phyloP scores from a whole-genome alignment of 208 protist species.

The Leishmania tropica region DNA sequence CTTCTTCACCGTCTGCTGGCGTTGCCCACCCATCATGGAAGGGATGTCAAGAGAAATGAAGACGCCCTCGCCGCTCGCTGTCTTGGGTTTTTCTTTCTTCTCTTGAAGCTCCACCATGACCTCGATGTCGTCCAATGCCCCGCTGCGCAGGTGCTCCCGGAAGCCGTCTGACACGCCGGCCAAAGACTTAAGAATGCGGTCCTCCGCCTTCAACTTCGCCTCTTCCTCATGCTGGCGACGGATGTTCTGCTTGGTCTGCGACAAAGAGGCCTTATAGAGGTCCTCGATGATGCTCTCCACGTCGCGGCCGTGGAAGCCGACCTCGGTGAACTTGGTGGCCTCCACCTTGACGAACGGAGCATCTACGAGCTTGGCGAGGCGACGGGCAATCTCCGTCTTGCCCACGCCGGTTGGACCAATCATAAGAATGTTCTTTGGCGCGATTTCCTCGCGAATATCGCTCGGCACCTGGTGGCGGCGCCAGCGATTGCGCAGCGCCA shows the following conservation, averaged over 20 bases:
- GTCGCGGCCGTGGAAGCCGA: conserved; percentile 96
- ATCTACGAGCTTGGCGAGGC: conserved; percentile 97
- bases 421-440: conserved; percentile 96
- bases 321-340: conserved; percentile 99
- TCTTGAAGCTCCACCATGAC: conserved; percentile 93
- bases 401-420: conserved; percentile 95
- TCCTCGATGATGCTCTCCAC: conserved; percentile 98
- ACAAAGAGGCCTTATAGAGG: conserved; percentile 94
- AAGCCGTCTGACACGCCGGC: conserved; percentile 92
- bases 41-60: conserved; percentile 90
- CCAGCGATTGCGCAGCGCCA: conserved; percentile 96
- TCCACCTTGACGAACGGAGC: conserved; percentile 99
- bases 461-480: conserved; percentile 89
- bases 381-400: conserved; percentile 97
- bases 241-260: conserved; percentile 93
- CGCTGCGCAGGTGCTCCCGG: conserved; percentile 93
- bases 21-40: conserved; percentile 74
- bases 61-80: conserved; percentile 72
- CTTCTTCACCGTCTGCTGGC: conserved; percentile 88
- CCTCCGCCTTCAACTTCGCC: conserved; percentile 83
- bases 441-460: conserved; percentile 93
- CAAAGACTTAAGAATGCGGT: conserved; percentile 90
- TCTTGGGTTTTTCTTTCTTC: conserved; percentile 92
- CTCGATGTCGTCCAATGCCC: conserved; percentile 91
- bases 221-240: conserved; percentile 85